Conservation (phyloP, 2,329 filamentous ascomycete species). For the Nigrograna mackinnonii region DNA sequence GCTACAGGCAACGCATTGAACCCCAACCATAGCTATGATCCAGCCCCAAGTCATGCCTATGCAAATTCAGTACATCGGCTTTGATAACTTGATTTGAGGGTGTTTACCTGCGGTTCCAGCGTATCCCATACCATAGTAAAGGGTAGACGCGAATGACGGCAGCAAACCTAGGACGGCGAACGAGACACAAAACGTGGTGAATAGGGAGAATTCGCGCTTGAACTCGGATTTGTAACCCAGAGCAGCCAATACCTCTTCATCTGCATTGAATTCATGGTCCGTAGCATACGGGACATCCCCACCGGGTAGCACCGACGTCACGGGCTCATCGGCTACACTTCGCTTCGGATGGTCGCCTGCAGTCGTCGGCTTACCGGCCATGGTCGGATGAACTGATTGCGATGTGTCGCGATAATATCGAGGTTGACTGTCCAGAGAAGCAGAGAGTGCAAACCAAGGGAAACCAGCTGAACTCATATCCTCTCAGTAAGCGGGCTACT, state of each 20-base stretch:
- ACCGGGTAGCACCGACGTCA: conserved; percentile 55
- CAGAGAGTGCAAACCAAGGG: conserved; percentile 10
- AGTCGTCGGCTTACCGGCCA: conserved; percentile 2
- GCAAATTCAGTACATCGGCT: conserved; percentile 7
- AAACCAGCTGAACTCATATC: conserved; percentile 9
- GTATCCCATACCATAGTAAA: conserved; percentile 69
- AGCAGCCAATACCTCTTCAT: conserved; percentile 65
- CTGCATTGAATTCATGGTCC: conserved; percentile 51
- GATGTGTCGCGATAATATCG: conserved; percentile 10
- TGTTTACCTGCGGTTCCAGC: conserved; percentile 45
- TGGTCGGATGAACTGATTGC: conserved; percentile 5
- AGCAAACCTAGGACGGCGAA: conserved; percentile 74
- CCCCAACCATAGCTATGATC: conserved; percentile 73
- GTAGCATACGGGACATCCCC: conserved; percentile 54
- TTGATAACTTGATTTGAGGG: neutral
- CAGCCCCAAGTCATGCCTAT: conserved; percentile 77
- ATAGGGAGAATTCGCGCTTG: conserved; percentile 72
- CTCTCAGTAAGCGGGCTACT: neutral
- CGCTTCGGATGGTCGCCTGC: conserved; percentile 10
- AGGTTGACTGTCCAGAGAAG: conserved; percentile 9
- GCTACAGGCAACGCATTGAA: conserved; percentile 68
- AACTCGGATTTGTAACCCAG: conserved; percentile 67
- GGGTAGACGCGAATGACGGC: conserved; percentile 71
- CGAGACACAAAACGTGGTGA: conserved; percentile 74
- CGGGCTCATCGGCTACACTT: conserved; percentile 52